These are phyloP conservation scores for Chrysoporthe austroafricana DNA, from an alignment of 2,329 filamentous ascomycete species.

Conservation along the genomic window DNA sequence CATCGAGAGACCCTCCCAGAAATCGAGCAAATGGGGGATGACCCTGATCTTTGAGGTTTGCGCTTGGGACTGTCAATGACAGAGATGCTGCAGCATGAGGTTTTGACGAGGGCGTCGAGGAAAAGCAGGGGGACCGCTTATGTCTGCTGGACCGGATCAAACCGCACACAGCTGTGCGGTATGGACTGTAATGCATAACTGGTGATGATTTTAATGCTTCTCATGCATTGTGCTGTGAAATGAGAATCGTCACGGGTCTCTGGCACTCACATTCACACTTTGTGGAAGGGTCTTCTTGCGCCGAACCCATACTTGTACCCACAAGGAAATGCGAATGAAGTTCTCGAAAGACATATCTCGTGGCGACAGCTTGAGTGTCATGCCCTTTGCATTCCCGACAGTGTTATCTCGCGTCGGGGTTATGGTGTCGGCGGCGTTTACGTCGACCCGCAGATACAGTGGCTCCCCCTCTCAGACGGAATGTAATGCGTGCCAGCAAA, in stretches of 20 bases:
- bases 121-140: not conserved
- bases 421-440: not conserved
- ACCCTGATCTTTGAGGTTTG: slow-evolving; percentile 32
- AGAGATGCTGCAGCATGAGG: not conserved
- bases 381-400: not conserved
- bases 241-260: not conserved
- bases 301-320: not conserved
- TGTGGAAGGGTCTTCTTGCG: not conserved
- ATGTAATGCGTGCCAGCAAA: not conserved
- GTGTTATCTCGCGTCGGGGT: not conserved
- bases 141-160: not conserved
- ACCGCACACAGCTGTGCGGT: not conserved
- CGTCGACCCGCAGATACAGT: not conserved
- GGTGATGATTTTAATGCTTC: not conserved
- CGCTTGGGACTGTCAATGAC: too few relatives aligned
- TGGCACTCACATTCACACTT: not conserved
- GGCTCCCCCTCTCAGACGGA: not conserved
- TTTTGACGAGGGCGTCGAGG: not conserved
- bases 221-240: not conserved
- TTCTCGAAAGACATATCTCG: not conserved
- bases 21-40: slow-evolving; percentile 25
- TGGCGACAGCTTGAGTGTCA: not conserved
- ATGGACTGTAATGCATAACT: not conserved
- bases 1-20: slow-evolving; percentile 25
- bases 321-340: not conserved